These are phyloP conservation scores for Phytopythium oedochilum DNA, from an alignment of 352 stramenopile genomes.

Conservation along the genomic window DNA sequence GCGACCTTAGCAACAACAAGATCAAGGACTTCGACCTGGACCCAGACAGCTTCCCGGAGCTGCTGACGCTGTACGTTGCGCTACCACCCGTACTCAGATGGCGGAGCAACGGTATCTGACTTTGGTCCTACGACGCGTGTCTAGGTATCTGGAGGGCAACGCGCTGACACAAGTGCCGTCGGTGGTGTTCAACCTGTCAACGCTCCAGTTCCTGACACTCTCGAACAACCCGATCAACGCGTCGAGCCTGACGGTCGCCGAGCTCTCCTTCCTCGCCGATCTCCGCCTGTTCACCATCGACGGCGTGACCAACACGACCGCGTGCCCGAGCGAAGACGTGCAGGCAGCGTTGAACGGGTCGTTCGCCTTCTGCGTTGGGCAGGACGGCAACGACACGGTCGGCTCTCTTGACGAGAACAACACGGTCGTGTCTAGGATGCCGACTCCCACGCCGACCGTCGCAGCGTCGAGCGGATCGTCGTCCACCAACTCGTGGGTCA, in stretches of 20 bases:
- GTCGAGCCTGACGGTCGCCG: slow-evolving; percentile 30
- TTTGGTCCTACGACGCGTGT: too few relatives aligned
- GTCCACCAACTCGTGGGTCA: slow-evolving; percentile 38
- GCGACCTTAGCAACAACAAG: slow-evolving; percentile 38
- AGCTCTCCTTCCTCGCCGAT: slow-evolving; percentile 56
- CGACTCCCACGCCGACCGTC: background rate
- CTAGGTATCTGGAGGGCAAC: slow-evolving; percentile 47
- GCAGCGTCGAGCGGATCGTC: slow-evolving; percentile 20
- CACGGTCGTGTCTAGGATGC: slow-evolving; percentile 11
- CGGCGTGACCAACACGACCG: slow-evolving; percentile 39
- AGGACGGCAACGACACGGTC: slow-evolving; percentile 6
- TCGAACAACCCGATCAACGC: slow-evolving; percentile 49
- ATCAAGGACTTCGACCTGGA: slow-evolving; percentile 31
- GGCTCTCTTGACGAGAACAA: slow-evolving; percentile 10
- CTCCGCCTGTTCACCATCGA: slow-evolving; percentile 47
- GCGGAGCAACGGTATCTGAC: too few relatives aligned
- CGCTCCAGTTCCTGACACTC: slow-evolving; percentile 42
- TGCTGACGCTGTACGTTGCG: slow-evolving; percentile 35
- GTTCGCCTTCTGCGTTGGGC: slow-evolving; percentile 54
- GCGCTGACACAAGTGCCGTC: slow-evolving; percentile 33
- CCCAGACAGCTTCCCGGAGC: slow-evolving; percentile 32
- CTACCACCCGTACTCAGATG: too few relatives aligned
- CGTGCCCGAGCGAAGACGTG: slow-evolving; percentile 38
- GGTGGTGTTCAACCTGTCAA: slow-evolving; percentile 51
- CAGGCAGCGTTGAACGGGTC: slow-evolving; percentile 37